Conservation (phyloP, 495 filamentous ascomycete species). For the Cudoniella acicularis region DNA sequence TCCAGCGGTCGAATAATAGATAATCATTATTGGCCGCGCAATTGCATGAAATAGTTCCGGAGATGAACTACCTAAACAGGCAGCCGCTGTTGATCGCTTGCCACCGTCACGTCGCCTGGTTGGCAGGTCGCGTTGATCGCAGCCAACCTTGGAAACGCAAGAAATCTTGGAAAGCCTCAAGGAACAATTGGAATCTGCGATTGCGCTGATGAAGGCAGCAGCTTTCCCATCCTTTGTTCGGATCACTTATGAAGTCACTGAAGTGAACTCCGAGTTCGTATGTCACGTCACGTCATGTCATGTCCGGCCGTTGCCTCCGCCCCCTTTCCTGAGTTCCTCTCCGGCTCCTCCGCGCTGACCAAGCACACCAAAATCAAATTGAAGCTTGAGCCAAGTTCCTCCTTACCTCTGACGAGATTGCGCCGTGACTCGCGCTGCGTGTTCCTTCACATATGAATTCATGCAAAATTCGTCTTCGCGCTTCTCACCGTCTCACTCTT, state of each 20-base stretch:
- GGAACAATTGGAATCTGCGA: too few relatives aligned
- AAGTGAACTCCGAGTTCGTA: neutral
- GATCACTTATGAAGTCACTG: too few relatives aligned
- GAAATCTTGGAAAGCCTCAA: too few relatives aligned
- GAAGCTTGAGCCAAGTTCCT: neutral
- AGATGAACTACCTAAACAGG: slow-evolving; percentile 17
- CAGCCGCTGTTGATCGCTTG: slow-evolving; percentile 9
- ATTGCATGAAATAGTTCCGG: slow-evolving; percentile 21
- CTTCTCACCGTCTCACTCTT: slow-evolving; percentile 8
- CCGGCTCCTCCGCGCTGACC: neutral
- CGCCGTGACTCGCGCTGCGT: neutral
- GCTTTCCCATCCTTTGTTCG: too few relatives aligned
- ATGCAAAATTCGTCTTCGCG: neutral
- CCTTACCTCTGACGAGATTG: neutral
- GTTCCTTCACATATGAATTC: neutral
- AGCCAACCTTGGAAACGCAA: too few relatives aligned
- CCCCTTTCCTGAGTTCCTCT: neutral
- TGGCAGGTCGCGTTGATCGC: too few relatives aligned
- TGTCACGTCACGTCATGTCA: neutral
- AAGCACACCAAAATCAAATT: neutral
- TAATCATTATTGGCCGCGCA: slow-evolving; percentile 3
- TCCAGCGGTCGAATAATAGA: neutral
- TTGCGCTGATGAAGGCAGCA: too few relatives aligned
- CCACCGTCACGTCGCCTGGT: too few relatives aligned
- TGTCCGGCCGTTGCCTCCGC: neutral